A percentile compares a stretch with the other conserved stretches of the same genome.
Conservation (phyloP, 2,329 filamentous ascomycete species). For the Sclerotinia subarctica region DNA sequence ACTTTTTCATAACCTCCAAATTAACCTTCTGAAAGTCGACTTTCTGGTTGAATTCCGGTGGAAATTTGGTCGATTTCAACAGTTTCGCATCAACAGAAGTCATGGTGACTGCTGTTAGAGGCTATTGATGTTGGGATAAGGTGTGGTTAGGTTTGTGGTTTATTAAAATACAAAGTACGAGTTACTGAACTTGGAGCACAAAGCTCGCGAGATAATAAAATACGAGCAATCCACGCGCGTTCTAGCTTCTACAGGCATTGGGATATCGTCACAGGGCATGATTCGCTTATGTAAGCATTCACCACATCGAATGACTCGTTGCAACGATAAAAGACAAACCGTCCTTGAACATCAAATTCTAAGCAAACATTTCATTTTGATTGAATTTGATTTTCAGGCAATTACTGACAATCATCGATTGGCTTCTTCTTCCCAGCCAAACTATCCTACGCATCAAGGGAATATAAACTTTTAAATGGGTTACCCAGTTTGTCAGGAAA, state of each 20-base stretch:
- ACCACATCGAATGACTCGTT: background rate
- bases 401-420: no score
- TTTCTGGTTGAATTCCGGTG: slow-evolving; percentile 87
- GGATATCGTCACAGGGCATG: slow-evolving; percentile 8
- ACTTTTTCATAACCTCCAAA: slow-evolving; percentile 97
- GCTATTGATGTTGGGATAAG: background rate
- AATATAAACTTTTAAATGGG: no score
- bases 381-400: no score
- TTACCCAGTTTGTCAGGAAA: no score
- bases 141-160: background rate
- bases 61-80: slow-evolving; percentile 88
- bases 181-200: background rate
- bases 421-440: no score
- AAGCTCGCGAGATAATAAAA: slow-evolving; percentile 2
- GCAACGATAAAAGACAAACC: background rate
- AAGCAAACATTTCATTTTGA: background rate
- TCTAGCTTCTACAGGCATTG: background rate
- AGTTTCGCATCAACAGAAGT: slow-evolving; percentile 85
- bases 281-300: background rate
- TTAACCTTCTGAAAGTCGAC: slow-evolving; percentile 98
- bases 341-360: background rate
- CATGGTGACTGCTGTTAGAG: slow-evolving; percentile 48
- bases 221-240: background rate
- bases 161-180: background rate
- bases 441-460: no score